Evolutionary conservation across 2,329 filamentous ascomycete genomes (phyloP).

Genomic region (Fusarium equiseti): DNA sequence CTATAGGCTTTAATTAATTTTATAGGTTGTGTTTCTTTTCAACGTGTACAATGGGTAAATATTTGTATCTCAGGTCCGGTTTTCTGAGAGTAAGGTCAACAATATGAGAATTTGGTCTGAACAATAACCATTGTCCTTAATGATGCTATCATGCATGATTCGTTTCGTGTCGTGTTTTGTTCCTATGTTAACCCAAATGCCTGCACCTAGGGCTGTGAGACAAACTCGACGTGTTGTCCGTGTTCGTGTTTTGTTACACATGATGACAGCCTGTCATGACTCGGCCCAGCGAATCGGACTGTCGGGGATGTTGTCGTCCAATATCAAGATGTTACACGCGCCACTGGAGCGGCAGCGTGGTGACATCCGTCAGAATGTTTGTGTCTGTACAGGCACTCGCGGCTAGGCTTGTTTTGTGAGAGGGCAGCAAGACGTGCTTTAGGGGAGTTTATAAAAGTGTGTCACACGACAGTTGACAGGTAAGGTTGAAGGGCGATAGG

Average conservation of each 20-base stretch:
- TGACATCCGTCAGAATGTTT: slow-evolving; percentile 36
- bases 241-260: neutral
- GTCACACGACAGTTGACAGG: slow-evolving; percentile 20
- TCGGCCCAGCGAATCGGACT: slow-evolving; percentile 31
- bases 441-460: neutral
- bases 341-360: slow-evolving; percentile 6
- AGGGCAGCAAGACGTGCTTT: slow-evolving; percentile 14
- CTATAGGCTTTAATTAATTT: neutral
- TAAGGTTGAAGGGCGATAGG: neutral
- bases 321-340: neutral
- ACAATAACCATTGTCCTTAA: slow-evolving; percentile 26
- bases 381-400: slow-evolving; percentile 6
- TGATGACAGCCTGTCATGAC: slow-evolving; percentile 23
- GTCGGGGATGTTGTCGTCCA: slow-evolving; percentile 10
- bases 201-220: slow-evolving; percentile 4
- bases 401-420: slow-evolving; percentile 24
- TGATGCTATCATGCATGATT: neutral
- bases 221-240: slow-evolving; percentile 4
- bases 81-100: neutral
- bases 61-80: neutral
- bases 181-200: neutral
- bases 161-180: neutral
- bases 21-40: slow-evolving; percentile 10
- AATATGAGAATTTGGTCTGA: neutral
- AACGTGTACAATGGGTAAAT: neutral